Base-by-base conservation (phyloP, 2,329 filamentous ascomycete species). In the Ceratocystiopsis minuta region DNA sequence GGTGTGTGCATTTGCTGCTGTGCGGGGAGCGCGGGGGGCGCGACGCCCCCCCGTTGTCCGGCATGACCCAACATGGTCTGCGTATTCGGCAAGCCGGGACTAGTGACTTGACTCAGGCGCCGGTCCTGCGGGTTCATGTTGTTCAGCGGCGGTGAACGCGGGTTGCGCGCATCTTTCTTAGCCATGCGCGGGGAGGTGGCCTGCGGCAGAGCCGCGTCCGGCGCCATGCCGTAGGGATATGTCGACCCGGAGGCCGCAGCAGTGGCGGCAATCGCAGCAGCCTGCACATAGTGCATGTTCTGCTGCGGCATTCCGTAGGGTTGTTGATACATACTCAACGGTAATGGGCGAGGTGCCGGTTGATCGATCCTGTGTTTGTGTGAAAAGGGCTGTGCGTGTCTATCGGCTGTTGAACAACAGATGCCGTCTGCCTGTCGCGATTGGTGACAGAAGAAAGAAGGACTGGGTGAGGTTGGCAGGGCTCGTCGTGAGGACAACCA, bases 191-290 rank as follows among this genome's bases (percentile, higher is more conserved):
- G 85, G 4, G 85, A 93, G 17, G 75, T 80, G 59, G 70, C 80
- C 59, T 71, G 80, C 59, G 59, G 69, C 62, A 68, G 68, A 63
- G 68, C 77, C 16, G 73, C 68, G 53, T 87, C 81, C 43, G 80
- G 75, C 40, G 78, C 64, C 61, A 86, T 75, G 50, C 48, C 41
- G 47, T 80, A 78, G 47, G 80, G 79, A 51, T 80, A 81, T 48
- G 66, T 74, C 46, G 84, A 80, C 35, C 88, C 87, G 6, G 86
- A 87, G 12, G 88, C 88, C 1, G 88, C 87, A 16, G 88, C 88
- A 1, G 87, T 94, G 17, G 81, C 75, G 37, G 81, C 87, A 83
- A 94, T 90, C 45, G 87, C 87, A 39, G 88, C 87, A 14, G 86
- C 86, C 59, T 93, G 84, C 38, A 86, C 84, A 63, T 93, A 93